Conservation (phyloP, 805 yeast genomes). For the Sugiyamaella boreocaroliniensis region DNA sequence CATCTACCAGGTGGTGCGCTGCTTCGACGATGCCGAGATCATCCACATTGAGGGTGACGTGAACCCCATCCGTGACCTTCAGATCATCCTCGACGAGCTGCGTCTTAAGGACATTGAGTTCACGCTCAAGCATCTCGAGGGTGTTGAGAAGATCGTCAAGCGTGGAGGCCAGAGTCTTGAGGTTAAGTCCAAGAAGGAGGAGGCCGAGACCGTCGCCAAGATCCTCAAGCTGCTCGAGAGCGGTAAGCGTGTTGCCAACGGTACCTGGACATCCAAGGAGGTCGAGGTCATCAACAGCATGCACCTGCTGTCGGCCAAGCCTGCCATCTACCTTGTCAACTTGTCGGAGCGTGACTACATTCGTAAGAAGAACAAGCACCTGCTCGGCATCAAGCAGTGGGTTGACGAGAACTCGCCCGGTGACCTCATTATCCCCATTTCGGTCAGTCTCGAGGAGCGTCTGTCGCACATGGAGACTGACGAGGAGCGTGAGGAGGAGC, state of each 20-base stretch:
- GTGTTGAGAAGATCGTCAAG: constrained; percentile 68
- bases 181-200: constrained; percentile 19
- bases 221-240: constrained; percentile 71
- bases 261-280: constrained; percentile 82
- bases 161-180: constrained; percentile 88
- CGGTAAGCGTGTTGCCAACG: constrained; percentile 85
- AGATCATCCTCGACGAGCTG: constrained; percentile 83
- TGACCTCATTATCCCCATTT: constrained; percentile 84
- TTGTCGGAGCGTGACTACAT: constrained; percentile 82
- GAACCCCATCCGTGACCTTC: constrained; percentile 90
- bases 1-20: constrained; percentile 93
- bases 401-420: constrained; percentile 82
- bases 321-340: constrained; percentile 87
- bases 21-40: constrained; percentile 96
- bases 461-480: constrained; percentile 81
- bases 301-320: constrained; percentile 89
- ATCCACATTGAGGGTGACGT: constrained; percentile 97
- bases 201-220: constrained; percentile 59
- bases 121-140: constrained; percentile 74
- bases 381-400: constrained; percentile 82
- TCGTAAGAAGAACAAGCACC: constrained; percentile 82
- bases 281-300: constrained; percentile 83
- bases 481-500: constrained; percentile 71
- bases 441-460: constrained; percentile 88
- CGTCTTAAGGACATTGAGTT: constrained; percentile 96